Evolutionary conservation across 768 basidiomycete genomes (phyloP), one percentile per base, ranked within the genome.

Genomic region (Rhizopogon vinicolor): DNA sequence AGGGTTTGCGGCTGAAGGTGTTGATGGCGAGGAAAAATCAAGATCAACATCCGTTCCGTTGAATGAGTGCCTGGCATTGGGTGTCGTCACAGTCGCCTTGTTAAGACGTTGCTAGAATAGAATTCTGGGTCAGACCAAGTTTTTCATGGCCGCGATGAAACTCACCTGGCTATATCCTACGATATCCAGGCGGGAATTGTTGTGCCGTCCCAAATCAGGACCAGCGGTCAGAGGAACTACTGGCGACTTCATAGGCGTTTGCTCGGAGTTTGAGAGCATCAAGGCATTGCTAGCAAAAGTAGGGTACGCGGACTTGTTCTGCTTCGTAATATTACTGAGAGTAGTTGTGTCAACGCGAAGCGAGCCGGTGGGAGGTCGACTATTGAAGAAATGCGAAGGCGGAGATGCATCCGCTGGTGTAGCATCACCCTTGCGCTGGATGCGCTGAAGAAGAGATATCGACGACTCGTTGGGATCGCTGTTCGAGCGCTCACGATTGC

Each of bases 271-370:
- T n/a, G 72, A 66, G 53, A 87, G 84, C 53, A 84, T 78, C 54
- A 72, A 54, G 10, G 72, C 69, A 56, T 81, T 81, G 55, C 74
- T 69, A 22, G 80, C 63, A 63, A 79, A 81, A 13, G 77, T 75
- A 4, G 91, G 90, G 63, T 88, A 92, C 0, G 90, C 90, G 8
- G 90, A 91, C 70, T 93, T 93, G 73, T 92, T 92, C 74, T 91
- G 89, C 63, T 81, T 72, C 33, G 82, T 74, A 44, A 81, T 70
- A 9, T 78, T 76, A 57, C 82, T 82, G 45, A 89, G 72, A 31
- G 82, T 75, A 37, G 84, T 78, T 0, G 90, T 92, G 65, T 91
- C 88, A 51, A 92, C 86, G 35, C 87, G 78, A 64, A 92, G 72
- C 41, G 84, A 79, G 37, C 87, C 87, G 5, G 82, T 84, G 0